These are phyloP conservation scores for Straminergon stramineum DNA, from an alignment of 225 moss, liverwort and hornwort genomes.

Conservation along the genomic window DNA sequence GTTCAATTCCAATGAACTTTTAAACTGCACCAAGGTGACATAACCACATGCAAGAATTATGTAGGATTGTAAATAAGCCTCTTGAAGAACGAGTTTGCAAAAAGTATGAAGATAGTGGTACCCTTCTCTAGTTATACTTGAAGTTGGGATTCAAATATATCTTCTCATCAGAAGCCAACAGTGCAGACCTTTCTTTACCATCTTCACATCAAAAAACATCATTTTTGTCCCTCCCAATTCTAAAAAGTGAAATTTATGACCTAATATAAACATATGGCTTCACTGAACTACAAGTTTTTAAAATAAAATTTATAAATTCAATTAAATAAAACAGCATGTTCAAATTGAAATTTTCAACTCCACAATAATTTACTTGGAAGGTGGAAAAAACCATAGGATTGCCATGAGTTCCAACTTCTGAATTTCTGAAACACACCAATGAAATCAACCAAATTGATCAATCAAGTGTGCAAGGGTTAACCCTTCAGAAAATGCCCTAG, in stretches of 20 bases:
- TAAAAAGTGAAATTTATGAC: neutral
- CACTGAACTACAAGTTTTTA: too few species aligned
- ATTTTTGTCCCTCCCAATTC: neutral
- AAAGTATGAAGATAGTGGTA: neutral
- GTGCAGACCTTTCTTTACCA: too few species aligned
- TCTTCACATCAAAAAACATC: neutral
- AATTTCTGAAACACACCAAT: neutral
- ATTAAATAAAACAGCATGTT: neutral
- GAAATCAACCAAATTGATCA: neutral
- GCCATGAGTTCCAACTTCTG: neutral
- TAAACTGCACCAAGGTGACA: neutral
- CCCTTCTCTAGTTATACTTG: neutral
- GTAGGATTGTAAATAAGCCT: neutral
- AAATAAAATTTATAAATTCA: too few species aligned
- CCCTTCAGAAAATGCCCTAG: neutral
- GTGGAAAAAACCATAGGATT: neutral
- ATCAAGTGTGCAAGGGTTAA: neutral
- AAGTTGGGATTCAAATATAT: neutral
- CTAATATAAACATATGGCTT: neutral
- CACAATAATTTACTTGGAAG: neutral
- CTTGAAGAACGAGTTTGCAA: neutral
- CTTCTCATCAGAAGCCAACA: neutral
- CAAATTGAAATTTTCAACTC: neutral
- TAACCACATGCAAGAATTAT: neutral
- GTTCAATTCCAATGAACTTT: too few species aligned